Evolutionary conservation across 1,284 basidiomycete genomes (phyloP).

Genomic region (Ceratorhiza oryzae-sativae): DNA sequence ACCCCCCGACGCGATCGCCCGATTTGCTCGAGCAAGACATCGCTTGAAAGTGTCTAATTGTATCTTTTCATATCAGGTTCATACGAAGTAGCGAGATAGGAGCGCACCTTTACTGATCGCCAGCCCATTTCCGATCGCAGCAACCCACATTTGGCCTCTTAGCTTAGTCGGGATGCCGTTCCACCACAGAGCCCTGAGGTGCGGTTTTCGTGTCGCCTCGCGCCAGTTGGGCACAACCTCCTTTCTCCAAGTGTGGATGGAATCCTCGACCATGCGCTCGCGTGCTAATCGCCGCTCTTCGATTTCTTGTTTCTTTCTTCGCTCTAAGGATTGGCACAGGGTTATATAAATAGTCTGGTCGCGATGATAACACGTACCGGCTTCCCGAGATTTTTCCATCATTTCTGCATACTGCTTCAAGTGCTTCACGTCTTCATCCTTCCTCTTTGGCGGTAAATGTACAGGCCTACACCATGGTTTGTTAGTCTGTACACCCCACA

Average conservation of each 20-base stretch:
- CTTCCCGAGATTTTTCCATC: slow-evolving; percentile 82
- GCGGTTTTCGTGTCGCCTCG: slow-evolving; percentile 62
- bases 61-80: slow-evolving; percentile 17
- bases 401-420: slow-evolving; percentile 88
- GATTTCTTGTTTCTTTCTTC: slow-evolving; percentile 62
- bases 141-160: slow-evolving; percentile 86
- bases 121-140: slow-evolving; percentile 86
- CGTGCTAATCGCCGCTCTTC: slow-evolving; percentile 70
- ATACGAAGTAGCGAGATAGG: background rate
- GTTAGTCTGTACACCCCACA: background rate
- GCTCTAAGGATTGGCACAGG: slow-evolving; percentile 54
- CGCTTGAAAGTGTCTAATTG: slow-evolving; percentile 75
- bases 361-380: slow-evolving; percentile 59
- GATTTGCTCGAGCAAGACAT: slow-evolving; percentile 76
- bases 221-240: slow-evolving; percentile 86
- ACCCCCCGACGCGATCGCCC: slow-evolving; percentile 70
- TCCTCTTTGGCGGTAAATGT: slow-evolving; percentile 84
- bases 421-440: slow-evolving; percentile 83
- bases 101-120: slow-evolving; percentile 82
- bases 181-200: slow-evolving; percentile 86
- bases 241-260: slow-evolving; percentile 76
- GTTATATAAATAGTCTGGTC: slow-evolving; percentile 39
- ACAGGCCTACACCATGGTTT: slow-evolving; percentile 59
- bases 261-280: slow-evolving; percentile 73
- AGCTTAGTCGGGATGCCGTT: slow-evolving; percentile 85